Evolutionary conservation across 768 basidiomycete genomes (phyloP).

Genomic region (Suillus decipiens): DNA sequence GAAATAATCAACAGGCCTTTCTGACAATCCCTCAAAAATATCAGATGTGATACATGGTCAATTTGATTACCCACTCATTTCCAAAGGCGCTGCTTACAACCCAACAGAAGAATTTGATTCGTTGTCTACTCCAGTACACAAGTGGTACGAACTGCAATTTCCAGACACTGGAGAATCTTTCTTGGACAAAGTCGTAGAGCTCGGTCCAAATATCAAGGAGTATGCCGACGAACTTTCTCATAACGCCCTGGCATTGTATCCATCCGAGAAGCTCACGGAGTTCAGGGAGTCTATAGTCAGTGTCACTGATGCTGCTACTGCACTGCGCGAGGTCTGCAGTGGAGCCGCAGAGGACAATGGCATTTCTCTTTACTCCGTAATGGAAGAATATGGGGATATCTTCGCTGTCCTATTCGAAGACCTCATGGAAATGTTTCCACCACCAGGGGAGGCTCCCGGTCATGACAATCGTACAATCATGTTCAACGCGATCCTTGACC

Average conservation of each 20-base stretch:
- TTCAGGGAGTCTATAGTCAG: background rate
- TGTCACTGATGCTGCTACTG: background rate
- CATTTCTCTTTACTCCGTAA: slow-evolving; percentile 19
- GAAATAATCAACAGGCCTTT: background rate
- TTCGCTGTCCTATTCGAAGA: slow-evolving; percentile 25
- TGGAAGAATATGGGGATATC: slow-evolving; percentile 17
- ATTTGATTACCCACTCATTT: background rate
- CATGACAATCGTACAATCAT: slow-evolving; percentile 28
- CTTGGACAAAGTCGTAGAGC: background rate
- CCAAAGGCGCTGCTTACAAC: background rate
- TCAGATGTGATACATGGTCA: background rate
- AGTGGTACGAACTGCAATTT: background rate
- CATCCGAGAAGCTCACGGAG: background rate
- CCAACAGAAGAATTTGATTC: background rate
- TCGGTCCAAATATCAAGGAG: background rate
- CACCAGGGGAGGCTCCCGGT: slow-evolving; percentile 31
- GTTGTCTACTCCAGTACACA: background rate
- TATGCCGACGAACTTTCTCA: background rate
- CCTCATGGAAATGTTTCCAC: slow-evolving; percentile 27
- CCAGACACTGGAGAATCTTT: background rate
- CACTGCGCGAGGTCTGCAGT: background rate
- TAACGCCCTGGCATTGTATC: background rate
- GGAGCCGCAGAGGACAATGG: background rate
- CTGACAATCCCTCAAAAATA: background rate
- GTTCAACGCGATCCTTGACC: slow-evolving; percentile 24